Evolutionary conservation across 345 rosid species (phyloP).

Genomic region (Eucalyptus cladocalyx): DNA sequence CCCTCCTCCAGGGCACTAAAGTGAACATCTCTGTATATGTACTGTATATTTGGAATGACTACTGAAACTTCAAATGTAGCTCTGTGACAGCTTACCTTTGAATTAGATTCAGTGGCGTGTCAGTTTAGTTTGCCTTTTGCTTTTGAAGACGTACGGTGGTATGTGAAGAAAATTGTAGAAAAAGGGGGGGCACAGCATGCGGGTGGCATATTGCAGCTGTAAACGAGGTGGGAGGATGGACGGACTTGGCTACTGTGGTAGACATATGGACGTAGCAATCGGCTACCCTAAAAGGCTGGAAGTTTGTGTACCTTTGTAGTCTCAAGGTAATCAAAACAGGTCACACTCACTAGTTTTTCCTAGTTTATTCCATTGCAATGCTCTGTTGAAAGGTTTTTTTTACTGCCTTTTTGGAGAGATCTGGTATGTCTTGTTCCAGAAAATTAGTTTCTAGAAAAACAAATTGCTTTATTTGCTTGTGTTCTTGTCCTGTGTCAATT

Average conservation of each 20-base stretch:
- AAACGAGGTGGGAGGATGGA: background rate
- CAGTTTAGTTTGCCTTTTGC: background rate
- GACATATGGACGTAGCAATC: background rate
- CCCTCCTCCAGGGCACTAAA: background rate
- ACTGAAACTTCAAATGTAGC: background rate
- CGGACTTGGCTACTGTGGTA: background rate
- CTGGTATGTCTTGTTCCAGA: background rate
- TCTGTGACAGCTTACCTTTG: background rate
- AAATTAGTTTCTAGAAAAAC: background rate
- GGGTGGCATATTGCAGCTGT: background rate
- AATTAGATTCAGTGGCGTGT: background rate
- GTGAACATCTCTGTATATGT: background rate
- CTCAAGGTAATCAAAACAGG: background rate
- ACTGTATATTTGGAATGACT: background rate
- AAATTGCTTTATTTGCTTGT: background rate
- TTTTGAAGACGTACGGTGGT: background rate
- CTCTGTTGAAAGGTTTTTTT: background rate
- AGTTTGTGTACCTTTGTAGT: background rate
- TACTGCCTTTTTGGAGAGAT: background rate
- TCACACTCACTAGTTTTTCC: background rate
- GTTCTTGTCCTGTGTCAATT: background rate
- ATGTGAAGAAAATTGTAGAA: background rate
- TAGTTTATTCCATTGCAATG: background rate
- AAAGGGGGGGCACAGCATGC: background rate
- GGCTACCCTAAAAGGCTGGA: background rate